Conservation (phyloP, 306 rosid species). For the Sicyos baderoa region DNA sequence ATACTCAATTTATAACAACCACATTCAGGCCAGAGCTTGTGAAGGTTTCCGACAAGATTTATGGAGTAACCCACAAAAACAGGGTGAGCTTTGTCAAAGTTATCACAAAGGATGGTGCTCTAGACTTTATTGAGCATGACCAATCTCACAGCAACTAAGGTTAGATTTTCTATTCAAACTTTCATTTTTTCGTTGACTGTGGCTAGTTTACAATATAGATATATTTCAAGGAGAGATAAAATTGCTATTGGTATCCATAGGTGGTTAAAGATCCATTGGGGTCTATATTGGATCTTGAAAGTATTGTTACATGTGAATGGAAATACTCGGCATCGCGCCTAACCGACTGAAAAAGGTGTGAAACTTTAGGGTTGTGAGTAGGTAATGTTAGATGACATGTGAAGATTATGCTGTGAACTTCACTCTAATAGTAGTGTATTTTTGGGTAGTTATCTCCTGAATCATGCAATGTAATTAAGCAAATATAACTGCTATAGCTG, state of each 20-base stretch:
- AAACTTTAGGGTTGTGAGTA: slow-evolving; percentile 10
- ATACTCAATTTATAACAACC: slow-evolving; percentile 88
- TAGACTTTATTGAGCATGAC: slow-evolving; percentile 80
- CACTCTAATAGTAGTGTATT: background rate
- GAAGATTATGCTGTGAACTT: background rate
- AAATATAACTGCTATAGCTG: background rate
- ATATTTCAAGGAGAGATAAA: background rate
- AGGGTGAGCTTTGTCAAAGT: slow-evolving; percentile 87
- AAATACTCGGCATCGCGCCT: background rate
- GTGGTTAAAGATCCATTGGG: slow-evolving; percentile 12
- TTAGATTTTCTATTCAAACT: slow-evolving; percentile 16
- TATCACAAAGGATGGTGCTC: slow-evolving; percentile 60
- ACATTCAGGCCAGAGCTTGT: slow-evolving; percentile 92
- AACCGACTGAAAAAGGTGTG: background rate
- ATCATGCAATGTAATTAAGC: slow-evolving; percentile 13
- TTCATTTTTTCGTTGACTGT: background rate
- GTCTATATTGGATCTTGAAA: slow-evolving; percentile 2
- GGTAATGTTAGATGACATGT: background rate
- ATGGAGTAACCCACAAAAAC: slow-evolving; percentile 79
- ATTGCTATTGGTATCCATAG: background rate
- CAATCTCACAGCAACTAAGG: slow-evolving; percentile 82
- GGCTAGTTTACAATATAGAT: background rate
- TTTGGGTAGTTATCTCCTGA: background rate
- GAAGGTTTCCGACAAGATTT: slow-evolving; percentile 85
- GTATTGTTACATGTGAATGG: background rate